phyloP scores from a whole-genome alignment of 768 basidiomycete species.

The Punctularia strigosozonata region DNA sequence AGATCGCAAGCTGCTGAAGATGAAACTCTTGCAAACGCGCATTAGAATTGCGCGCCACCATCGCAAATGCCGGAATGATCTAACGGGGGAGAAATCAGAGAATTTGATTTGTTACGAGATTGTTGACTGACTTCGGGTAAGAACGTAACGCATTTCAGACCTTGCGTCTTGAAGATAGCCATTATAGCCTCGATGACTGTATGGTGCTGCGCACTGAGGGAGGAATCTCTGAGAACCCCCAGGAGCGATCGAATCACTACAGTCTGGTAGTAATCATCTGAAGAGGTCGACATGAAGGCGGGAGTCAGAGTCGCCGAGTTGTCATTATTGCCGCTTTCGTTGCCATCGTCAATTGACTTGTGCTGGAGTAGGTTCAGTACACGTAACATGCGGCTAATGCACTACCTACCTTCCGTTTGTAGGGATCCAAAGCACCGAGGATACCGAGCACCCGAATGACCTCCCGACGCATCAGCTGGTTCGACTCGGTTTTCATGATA shows the following conservation, averaged over 20 bases:
- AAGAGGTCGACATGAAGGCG: conserved; percentile 45
- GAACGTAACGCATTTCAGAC: conserved; percentile 91
- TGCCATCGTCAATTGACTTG: conserved; percentile 53
- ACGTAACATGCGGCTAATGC: not conserved
- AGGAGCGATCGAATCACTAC: conserved; percentile 86
- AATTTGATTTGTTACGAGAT: conserved; percentile 2
- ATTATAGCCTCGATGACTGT: conserved; percentile 96
- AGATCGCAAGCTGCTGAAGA: conserved; percentile 88
- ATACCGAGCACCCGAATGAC: conserved; percentile 94
- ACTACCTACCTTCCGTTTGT: conserved; percentile 70
- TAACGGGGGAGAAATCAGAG: conserved; percentile 19
- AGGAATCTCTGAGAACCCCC: conserved; percentile 79
- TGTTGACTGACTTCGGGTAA: conserved; percentile 62
- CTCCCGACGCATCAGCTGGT: conserved; percentile 63
- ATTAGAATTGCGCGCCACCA: conserved; percentile 72
- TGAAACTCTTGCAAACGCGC: conserved; percentile 87
- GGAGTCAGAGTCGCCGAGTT: conserved; percentile 62
- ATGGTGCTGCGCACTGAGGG: conserved; percentile 78
- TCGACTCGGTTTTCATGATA: conserved; percentile 75
- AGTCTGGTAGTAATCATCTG: conserved; percentile 96
- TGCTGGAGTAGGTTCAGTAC: conserved; percentile 21
- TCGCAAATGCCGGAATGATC: conserved; percentile 93
- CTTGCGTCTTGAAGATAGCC: conserved; percentile 98
- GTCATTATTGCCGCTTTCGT: conserved; percentile 44
- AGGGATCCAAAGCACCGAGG: conserved; percentile 92